Evolutionary conservation across 805 yeast genomes (phyloP).

Genomic region (Metschnikowia lachancei): DNA sequence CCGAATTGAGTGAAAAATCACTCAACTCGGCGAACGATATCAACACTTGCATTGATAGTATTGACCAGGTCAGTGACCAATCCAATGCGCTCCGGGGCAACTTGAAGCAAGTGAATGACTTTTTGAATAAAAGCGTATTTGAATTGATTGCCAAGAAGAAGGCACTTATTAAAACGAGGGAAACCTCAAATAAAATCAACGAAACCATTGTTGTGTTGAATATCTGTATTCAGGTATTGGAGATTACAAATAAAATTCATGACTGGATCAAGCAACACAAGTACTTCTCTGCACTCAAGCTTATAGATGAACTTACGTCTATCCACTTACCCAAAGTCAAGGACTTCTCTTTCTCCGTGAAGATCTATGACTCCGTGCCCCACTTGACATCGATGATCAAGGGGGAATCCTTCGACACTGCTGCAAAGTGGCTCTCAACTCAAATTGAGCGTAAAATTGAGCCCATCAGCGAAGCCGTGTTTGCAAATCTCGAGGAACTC

Average conservation of each 20-base stretch:
- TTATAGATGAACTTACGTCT: conserved; percentile 69
- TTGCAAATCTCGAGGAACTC: conserved; percentile 52
- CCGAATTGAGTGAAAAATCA: conserved; percentile 61
- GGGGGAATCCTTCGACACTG: conserved; percentile 65
- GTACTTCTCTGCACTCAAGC: conserved; percentile 83
- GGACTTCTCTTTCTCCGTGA: conserved; percentile 69
- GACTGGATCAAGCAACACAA: conserved; percentile 71
- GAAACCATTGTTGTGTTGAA: conserved; percentile 69
- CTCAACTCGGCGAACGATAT: conserved; percentile 57
- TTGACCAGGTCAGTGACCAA: conserved; percentile 57
- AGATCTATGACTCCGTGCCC: conserved; percentile 75
- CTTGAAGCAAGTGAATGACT: conserved; percentile 53
- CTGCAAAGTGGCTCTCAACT: conserved; percentile 63
- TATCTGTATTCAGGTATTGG: conserved; percentile 76
- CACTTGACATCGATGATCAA: conserved; percentile 67
- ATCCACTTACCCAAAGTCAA: conserved; percentile 69
- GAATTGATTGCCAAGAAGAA: conserved; percentile 64
- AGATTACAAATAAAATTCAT: conserved; percentile 80
- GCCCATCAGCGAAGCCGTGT: conserved; percentile 56
- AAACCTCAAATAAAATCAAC: conserved; percentile 62
- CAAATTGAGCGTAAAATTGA: conserved; percentile 58
- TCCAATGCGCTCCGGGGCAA: conserved; percentile 57
- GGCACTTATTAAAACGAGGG: conserved; percentile 56
- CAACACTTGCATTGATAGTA: conserved; percentile 56
- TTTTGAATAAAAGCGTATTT: conserved; percentile 61